Base-by-base conservation (phyloP, 2,329 filamentous ascomycete genomes). In the Penicillium sp. region DNA sequence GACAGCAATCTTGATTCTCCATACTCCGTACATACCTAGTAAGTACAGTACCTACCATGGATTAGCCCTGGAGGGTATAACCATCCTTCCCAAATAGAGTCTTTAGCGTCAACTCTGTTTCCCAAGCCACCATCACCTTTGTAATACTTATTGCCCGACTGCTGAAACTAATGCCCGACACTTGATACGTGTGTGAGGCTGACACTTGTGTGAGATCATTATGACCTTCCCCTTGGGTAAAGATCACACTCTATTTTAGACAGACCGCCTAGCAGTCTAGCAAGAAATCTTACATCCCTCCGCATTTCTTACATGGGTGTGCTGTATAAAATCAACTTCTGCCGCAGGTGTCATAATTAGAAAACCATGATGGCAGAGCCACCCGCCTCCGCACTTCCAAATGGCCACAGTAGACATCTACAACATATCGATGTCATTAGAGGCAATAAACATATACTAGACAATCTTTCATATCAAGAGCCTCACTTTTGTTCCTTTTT, bases 101-200 rank as follows among this genome's bases (percentile, higher is more conserved):
- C 58, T 27, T 55, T 64, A 64, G 62, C 59, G 61, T 60, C 48
- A 64, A 64, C 62, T 56, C 55, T 62, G 56, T 63, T 62, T 40
- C 10, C 23, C 19, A 56, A 60, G 60, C 60, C 55, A 62, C 57
- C 19, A 29, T 33, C 31, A 25, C 33, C 19, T 33, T 29, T 15
- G 9, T 33, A 35, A 51, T 38, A 25, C 31, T 45, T 25, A 46
- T 57, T 40, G 38, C 49, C 49, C 35, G 29, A 29, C n/a, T 13
- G 29, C 23, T n/a, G 41, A 53, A 7, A 21, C 37, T 29, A 40
- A 31, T 27, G 27, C 41, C 25, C 27, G 54, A 53, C 42, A 46
- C 13, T 35, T 50, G 37, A 25, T 40, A 33, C n/a, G 17, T 48
- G 21, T 6, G 40, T 47, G 52, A 51, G 55, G 57, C 55, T 58